These are phyloP conservation scores for Cornus florida DNA, from an alignment of 148 eudicot genomes.

Conservation along the genomic window DNA sequence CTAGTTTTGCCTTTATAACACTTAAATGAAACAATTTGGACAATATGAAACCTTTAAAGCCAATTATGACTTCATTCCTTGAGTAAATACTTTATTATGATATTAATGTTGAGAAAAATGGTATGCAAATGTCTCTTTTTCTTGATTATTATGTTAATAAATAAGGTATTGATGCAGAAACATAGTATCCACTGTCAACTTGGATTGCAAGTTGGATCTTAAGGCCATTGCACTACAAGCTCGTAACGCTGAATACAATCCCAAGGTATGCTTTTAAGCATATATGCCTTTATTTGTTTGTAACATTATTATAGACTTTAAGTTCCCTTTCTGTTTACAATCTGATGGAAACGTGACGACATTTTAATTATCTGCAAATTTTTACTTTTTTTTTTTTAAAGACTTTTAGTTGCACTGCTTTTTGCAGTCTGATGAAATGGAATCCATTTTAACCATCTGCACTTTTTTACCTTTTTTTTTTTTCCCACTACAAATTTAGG, in stretches of 20 bases:
- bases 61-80: not conserved
- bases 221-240: constrained; percentile 86
- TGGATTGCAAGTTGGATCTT: constrained; percentile 84
- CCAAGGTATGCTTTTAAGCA: constrained; percentile 46
- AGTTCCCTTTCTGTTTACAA: not conserved
- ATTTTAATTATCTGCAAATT: too few species aligned
- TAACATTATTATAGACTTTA: not conserved
- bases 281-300: not conserved
- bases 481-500: not conserved
- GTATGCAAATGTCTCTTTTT: not conserved
- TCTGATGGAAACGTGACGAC: not conserved
- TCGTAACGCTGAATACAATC: constrained; percentile 89
- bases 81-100: not conserved
- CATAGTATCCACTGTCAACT: constrained; percentile 79
- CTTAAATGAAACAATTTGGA: not conserved
- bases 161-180: constrained; percentile 40
- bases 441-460: too few species aligned
- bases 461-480: too few species aligned
- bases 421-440: too few species aligned
- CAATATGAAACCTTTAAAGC: not conserved
- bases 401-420: too few species aligned
- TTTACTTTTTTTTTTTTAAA: too few species aligned
- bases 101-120: not conserved
- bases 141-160: constrained; percentile 2
- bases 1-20: too few species aligned